Conservation (phyloP, 1,139 yeast genomes). For the Insectozyma bohioensis region DNA sequence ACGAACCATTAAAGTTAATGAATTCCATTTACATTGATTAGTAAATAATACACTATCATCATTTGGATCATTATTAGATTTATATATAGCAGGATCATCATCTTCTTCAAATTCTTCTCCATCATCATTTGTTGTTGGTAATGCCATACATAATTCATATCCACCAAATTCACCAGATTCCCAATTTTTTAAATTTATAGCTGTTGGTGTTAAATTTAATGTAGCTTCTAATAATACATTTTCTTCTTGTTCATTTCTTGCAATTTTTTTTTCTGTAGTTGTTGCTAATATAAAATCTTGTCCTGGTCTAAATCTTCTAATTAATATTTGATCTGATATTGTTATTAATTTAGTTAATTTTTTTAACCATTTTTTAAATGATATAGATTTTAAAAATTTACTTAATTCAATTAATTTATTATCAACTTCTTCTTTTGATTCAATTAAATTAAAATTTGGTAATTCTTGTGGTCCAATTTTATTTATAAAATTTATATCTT, state of each 20-base stretch:
- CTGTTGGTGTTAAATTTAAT: slow-evolving; percentile 73
- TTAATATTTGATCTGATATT: slow-evolving; percentile 63
- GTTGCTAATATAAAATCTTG: slow-evolving; percentile 92
- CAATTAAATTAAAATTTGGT: slow-evolving; percentile 50
- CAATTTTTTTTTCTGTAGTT: slow-evolving; percentile 51
- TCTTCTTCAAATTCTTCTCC: slow-evolving; percentile 49
- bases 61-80: slow-evolving; percentile 47
- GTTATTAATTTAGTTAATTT: slow-evolving; percentile 64
- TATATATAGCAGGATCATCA: slow-evolving; percentile 60
- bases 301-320: slow-evolving; percentile 93
- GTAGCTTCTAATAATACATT: slow-evolving; percentile 68
- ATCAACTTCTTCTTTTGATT: slow-evolving; percentile 12
- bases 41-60: slow-evolving; percentile 83
- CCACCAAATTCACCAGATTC: slow-evolving; percentile 90
- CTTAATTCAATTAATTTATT: slow-evolving; percentile 53
- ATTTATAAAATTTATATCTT: slow-evolving; percentile 24
- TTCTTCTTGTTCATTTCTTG: slow-evolving; percentile 34
- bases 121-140: slow-evolving; percentile 44
- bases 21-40: slow-evolving; percentile 83
- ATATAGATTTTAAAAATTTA: slow-evolving; percentile 54
- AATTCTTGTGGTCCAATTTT: slow-evolving; percentile 48
- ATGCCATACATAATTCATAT: slow-evolving; percentile 84
- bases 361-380: slow-evolving; percentile 71
- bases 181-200: slow-evolving; percentile 59
- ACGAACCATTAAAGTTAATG: slow-evolving; percentile 71